Evolutionary conservation across 2,329 filamentous ascomycete genomes (phyloP), one percentile per base, ranked within the genome.

Genomic region (Canariomyces notabilis): DNA sequence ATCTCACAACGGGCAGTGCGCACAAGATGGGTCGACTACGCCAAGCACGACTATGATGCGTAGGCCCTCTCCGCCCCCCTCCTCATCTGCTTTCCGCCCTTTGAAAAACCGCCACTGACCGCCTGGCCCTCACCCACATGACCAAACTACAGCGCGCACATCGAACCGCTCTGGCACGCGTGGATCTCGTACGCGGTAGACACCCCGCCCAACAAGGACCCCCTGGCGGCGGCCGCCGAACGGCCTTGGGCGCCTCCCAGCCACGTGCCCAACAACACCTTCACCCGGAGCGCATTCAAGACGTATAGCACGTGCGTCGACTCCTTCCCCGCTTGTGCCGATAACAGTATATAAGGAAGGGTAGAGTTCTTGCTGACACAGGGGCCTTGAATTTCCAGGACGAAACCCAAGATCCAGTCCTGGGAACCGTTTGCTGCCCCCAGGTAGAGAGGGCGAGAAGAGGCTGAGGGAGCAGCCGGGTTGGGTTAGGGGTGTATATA

Each of bases 11-110:
- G 18, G 11, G 44, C 59, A 93, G 89, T 96, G 61, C 86, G 91
- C 63, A 96, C 89, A 59, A 82, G 90, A 76, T 98, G 94, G 93
- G 87, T 98, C 55, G 90, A 97, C 70, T 98, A 94, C 77, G 91
- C 89, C 73, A 78, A 87, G 68, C 76, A 87, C 60, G 89, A 97
- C 68, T 87, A 77, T 64, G 87, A 93, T 61, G 75, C 87, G 79
- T 86, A 74, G 59, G 80, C 31, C 9, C 19, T 26, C 8, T 36
- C 22, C n/a, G 15, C 18, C 32, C 4, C 31, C 46, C 19, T 29
- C 46, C 26, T 32, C 21, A 48, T 59, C 3, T 9, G 9, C 49
- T 57, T 26, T 46, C 39, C 11, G 39, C 26, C 12, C 15, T 9
- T 14, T 34, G 7, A 21, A n/a, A 14, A 14, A 15, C 14, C 22